Evolutionary conservation across 768 basidiomycete genomes (phyloP).

Genomic region (Suillus subluteus): DNA sequence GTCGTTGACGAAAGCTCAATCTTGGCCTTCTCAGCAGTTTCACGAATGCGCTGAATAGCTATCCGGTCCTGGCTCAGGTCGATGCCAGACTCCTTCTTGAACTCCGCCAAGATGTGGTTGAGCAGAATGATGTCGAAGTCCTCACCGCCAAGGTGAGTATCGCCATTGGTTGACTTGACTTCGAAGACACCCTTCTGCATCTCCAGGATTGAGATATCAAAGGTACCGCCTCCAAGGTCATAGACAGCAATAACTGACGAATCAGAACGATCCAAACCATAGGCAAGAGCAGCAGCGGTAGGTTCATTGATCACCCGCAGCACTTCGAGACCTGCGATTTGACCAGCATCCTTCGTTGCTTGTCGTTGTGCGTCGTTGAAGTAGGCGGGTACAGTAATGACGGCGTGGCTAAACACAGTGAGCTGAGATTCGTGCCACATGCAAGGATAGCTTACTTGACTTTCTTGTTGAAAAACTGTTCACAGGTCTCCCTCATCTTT

Average conservation of each 20-base stretch:
- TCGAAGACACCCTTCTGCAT: constrained; percentile 99
- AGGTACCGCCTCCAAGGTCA: constrained; percentile 97
- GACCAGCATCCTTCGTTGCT: constrained; percentile 97
- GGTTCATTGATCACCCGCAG: constrained; percentile 99
- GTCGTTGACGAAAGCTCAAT: constrained; percentile 94
- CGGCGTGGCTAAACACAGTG: constrained; percentile 61
- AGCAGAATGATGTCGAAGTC: constrained; percentile 95
- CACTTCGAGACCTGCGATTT: constrained; percentile 96
- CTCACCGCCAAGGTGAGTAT: constrained; percentile 97
- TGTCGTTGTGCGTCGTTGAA: constrained; percentile 99
- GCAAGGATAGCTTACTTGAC: constrained; percentile 72
- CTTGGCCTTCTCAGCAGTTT: constrained; percentile 99
- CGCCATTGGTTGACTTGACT: constrained; percentile 99
- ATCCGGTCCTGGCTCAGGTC: constrained; percentile 86
- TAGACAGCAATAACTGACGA: constrained; percentile 96
- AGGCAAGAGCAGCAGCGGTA: constrained; percentile 97
- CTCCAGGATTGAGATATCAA: constrained; percentile 99
- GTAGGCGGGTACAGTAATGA: constrained; percentile 96
- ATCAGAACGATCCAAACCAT: constrained; percentile 85
- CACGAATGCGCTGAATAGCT: constrained; percentile 98
- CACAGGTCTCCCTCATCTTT: constrained; percentile 97
- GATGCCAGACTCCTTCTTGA: constrained; percentile 91
- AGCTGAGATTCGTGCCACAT: background rate
- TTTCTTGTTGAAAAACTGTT: constrained; percentile 89
- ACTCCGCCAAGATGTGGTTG: constrained; percentile 82